phyloP scores from a whole-genome alignment of 1,139 yeast genomes.

The Lizanozyma gosingica region DNA sequence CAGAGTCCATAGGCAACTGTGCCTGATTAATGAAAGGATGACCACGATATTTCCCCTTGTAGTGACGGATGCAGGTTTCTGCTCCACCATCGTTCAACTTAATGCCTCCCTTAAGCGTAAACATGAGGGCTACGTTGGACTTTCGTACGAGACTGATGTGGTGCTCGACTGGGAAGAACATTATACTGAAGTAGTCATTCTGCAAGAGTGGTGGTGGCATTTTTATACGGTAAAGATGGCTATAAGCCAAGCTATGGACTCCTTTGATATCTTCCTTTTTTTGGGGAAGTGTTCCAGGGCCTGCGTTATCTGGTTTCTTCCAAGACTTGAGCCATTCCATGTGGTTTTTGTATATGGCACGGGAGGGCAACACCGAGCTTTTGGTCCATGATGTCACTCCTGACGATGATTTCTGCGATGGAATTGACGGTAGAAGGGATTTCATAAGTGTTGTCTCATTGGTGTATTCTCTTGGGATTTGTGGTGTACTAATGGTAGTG shows the following conservation, averaged over 20 bases:
- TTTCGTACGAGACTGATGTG: constrained; percentile 23
- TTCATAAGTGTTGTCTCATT: no score
- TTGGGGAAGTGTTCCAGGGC: constrained; percentile 14
- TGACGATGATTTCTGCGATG: constrained; percentile 1
- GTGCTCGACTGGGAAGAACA: constrained; percentile 17
- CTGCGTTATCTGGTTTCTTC: constrained; percentile 7
- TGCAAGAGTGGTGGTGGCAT: constrained; percentile 15
- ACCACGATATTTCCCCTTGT: constrained; percentile 20
- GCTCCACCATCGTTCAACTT: constrained; percentile 19
- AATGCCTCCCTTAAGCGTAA: constrained; percentile 21
- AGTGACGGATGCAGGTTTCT: constrained; percentile 14
- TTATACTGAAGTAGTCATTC: constrained; percentile 17
- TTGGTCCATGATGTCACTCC: constrained; percentile 1
- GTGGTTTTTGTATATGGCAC: constrained; percentile 1
- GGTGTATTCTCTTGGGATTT: no score
- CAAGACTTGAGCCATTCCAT: constrained; percentile 5
- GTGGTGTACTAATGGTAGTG: no score
- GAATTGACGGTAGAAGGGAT: no score
- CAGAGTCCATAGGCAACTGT: constrained; percentile 23
- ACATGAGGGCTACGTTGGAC: constrained; percentile 31
- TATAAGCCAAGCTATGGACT: constrained; percentile 20
- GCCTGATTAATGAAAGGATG: constrained; percentile 17
- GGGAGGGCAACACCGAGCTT: constrained; percentile 1
- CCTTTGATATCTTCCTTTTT: constrained; percentile 30
- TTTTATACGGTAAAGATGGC: constrained; percentile 10